Evolutionary conservation across 768 basidiomycete genomes (phyloP), one percentile per base, ranked within the genome.

Genomic region (Tricholoma flavovirens): DNA sequence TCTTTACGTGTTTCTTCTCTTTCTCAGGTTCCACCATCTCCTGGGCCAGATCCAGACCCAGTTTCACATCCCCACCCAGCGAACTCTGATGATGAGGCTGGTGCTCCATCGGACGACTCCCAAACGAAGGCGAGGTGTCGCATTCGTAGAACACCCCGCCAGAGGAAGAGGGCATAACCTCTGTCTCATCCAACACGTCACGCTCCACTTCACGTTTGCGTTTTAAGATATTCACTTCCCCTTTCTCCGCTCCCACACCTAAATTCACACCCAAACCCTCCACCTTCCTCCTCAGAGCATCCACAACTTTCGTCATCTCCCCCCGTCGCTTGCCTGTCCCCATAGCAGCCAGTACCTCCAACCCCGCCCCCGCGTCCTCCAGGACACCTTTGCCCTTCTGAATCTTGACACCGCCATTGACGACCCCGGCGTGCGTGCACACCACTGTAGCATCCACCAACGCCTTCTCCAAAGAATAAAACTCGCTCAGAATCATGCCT

Each of bases 381-480:
- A 65, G 52, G 35, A 65, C 48, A 4, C 53, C 59, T 8, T 51
- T 59, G 15, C 36, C 43, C 45, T 36, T 22, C 36, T 60, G 60
- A 17, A 56, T 58, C 9, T 43, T 32, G 21, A 62, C 59, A 11
- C 58, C 77, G 52, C 79, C 46, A 11, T n/a, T 17, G 4, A 30
- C 46, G 46, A 88, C 74, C 54, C 79, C 80, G 7, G 82, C 78
- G 63, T 86, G 80, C 7, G 84, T 84, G 59, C 83, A 85, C 12
- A 83, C 74, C 17, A 87, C 78, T 4, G 81, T 78, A 0, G 90
- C 83, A 59, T 88, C 86, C 62, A 87, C 82, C 17, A 91, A 67
- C 12, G 82, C 73, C 57, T 84, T 78, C 14, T 79, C 77, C 50
- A 87, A 78, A 2, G 84, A 77, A 63, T 86, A 83, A 60, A 81